Base-by-base conservation (phyloP, 2,329 filamentous ascomycete species). In the Neofusicoccum parvum region DNA sequence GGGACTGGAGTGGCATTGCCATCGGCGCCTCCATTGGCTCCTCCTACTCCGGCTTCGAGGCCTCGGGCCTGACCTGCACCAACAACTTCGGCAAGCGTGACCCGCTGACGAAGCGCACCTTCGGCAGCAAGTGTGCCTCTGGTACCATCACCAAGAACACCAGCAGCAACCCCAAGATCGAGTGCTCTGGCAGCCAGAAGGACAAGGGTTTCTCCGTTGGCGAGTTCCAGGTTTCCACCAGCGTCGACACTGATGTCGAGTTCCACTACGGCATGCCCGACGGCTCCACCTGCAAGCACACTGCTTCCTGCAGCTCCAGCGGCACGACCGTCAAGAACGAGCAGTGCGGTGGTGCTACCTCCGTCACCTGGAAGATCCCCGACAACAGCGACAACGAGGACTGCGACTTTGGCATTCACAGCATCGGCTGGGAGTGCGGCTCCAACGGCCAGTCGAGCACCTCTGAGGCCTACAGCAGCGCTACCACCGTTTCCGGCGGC, bases 271-370 rank as follows among this genome's bases (percentile, higher is more conserved):
- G 83, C 73, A 96, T 97, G 92, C 85, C 88, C 2, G 92, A 94
- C 76, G 91, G 91, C 71, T 89, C 87, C 14, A 86, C 79, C 67
- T 98, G 94, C 88, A 94, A 91, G 82, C 90, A 96, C 72, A 88
- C 87, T 68, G 82, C 86, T 69, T 75, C 83, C 62, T 96, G 92
- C 86, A 86, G 83, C 69, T 81, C 84, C 64, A 81, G 84, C 15
- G 92, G 92, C 72, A 89, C 87, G 66, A 86, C 85, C 53, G 84
- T 97, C 72, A 81, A 87, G 80, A 97, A 97, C 86, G 87, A 83
- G 67, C 92, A 97, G 85, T 98, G 94, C 77, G 94, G 93, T 86
- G 94, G 94, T 79, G 94, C 94, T 69, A 92, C 86, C 76, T 88
- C 87, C 66, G 92, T 97, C 68, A 88, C 86, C 64, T 88, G 97